Evolutionary conservation across 306 rosid species (phyloP).

Genomic region (Luffa acutangula): DNA sequence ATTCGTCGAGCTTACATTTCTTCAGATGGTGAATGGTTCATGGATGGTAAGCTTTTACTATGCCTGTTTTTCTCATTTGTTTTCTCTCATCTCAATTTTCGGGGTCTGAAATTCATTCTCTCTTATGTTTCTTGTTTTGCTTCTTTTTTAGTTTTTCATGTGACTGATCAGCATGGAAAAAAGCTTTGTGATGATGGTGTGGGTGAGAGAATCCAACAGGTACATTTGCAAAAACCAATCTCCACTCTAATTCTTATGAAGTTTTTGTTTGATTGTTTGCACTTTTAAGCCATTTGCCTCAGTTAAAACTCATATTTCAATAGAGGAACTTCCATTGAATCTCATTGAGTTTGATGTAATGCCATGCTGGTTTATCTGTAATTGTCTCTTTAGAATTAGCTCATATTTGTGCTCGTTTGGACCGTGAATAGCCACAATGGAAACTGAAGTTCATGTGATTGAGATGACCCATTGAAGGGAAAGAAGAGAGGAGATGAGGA

Average conservation of each 20-base stretch:
- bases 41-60: slow-evolving; percentile 67
- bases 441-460: neutral
- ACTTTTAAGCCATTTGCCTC: neutral
- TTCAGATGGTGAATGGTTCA: slow-evolving; percentile 94
- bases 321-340: neutral
- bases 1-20: slow-evolving; percentile 82
- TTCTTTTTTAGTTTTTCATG: slow-evolving; percentile 54
- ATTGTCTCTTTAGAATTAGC: neutral
- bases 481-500: neutral
- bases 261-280: neutral
- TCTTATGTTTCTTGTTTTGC: slow-evolving; percentile 3
- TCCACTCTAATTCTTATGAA: neutral
- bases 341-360: neutral
- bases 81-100: neutral
- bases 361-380: neutral
- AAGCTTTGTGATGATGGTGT: slow-evolving; percentile 58
- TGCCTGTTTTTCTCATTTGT: neutral
- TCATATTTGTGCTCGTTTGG: neutral
- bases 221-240: slow-evolving; percentile 4
- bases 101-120: neutral
- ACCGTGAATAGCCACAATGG: neutral
- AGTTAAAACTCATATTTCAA: neutral
- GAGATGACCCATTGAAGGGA: neutral
- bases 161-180: slow-evolving; percentile 73
- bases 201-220: slow-evolving; percentile 83